These are phyloP conservation scores for Aspergillus saccharolyticus DNA, from an alignment of 495 filamentous ascomycete species.

Conservation along the genomic window DNA sequence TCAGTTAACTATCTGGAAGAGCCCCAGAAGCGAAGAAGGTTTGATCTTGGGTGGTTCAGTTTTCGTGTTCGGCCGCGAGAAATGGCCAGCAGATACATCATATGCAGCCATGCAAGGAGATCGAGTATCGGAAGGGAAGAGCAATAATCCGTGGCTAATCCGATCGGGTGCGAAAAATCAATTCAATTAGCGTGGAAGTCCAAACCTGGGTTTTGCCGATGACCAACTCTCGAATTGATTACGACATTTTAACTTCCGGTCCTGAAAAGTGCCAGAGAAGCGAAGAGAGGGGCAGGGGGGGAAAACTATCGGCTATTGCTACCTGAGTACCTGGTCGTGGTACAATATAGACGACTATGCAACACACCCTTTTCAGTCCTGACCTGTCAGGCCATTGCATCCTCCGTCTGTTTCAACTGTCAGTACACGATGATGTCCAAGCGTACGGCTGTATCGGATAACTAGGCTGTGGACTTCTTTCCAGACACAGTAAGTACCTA, in stretches of 20 bases:
- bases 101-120: conserved; percentile 9
- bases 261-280: not conserved
- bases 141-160: conserved; percentile 11
- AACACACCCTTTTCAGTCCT: too few species aligned
- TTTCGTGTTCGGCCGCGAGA: not conserved
- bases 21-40: too few species aligned
- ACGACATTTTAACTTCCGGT: conserved; percentile 1
- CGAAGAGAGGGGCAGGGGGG: not conserved
- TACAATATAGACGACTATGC: too few species aligned
- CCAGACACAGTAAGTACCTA: not conserved
- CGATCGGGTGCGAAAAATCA: conserved; percentile 4
- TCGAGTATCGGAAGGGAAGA: conserved; percentile 5
- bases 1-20: not conserved
- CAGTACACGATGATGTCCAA: not conserved
- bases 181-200: not conserved
- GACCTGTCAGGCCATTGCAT: not conserved
- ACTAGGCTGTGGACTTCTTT: too few species aligned
- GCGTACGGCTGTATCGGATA: too few species aligned
- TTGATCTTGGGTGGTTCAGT: not conserved
- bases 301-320: not conserved
- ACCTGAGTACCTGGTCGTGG: not conserved
- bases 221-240: not conserved
- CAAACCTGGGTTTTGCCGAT: not conserved
- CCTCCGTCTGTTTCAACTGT: not conserved
- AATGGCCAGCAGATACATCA: conserved; percentile 6